Evolutionary conservation across 2,329 filamentous ascomycete genomes (phyloP).

Genomic region (Parastagonospora nodorum): DNA sequence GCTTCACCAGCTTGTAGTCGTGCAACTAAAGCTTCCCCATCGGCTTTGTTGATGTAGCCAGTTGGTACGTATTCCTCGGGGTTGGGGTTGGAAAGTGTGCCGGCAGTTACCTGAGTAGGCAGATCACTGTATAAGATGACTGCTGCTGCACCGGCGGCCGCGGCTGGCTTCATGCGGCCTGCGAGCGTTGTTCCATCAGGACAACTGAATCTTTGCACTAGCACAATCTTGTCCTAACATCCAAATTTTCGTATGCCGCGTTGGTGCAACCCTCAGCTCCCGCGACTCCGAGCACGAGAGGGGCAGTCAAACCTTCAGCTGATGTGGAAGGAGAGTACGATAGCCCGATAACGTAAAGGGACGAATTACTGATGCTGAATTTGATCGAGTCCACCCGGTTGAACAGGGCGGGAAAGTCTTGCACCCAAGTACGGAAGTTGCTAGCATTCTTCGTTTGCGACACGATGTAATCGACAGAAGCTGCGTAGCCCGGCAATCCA

Average conservation of each 20-base stretch:
- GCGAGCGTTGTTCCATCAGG: slow-evolving; percentile 50
- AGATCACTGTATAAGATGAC: slow-evolving; percentile 52
- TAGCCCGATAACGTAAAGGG: slow-evolving; percentile 49
- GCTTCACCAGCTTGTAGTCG: slow-evolving; percentile 49
- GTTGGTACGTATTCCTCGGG: slow-evolving; percentile 43
- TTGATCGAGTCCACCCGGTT: slow-evolving; percentile 48
- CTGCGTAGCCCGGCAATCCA: slow-evolving; percentile 63
- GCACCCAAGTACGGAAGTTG: slow-evolving; percentile 51
- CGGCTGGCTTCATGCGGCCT: slow-evolving; percentile 48
- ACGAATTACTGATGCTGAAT: slow-evolving; percentile 45
- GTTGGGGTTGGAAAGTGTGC: slow-evolving; percentile 47
- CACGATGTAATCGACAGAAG: slow-evolving; percentile 63
- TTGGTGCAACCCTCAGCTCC: slow-evolving; percentile 49
- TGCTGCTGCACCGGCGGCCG: slow-evolving; percentile 47
- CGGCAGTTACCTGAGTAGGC: slow-evolving; percentile 45
- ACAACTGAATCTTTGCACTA: slow-evolving; percentile 50
- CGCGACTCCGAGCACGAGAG: slow-evolving; percentile 48
- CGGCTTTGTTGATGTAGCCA: slow-evolving; percentile 51
- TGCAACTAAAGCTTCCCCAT: slow-evolving; percentile 49
- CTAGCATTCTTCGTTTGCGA: slow-evolving; percentile 53
- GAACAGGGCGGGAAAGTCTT: slow-evolving; percentile 56
- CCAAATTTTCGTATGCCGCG: slow-evolving; percentile 44
- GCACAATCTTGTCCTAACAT: slow-evolving; percentile 50
- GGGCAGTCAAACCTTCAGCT: slow-evolving; percentile 50
- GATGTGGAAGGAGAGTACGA: slow-evolving; percentile 56